Percentiles rank a stretch among this genome's conserved stretches.
Evolutionary conservation across 495 filamentous ascomycete genomes (phyloP).

Genomic region (Hypoxylon crocopeplum): DNA sequence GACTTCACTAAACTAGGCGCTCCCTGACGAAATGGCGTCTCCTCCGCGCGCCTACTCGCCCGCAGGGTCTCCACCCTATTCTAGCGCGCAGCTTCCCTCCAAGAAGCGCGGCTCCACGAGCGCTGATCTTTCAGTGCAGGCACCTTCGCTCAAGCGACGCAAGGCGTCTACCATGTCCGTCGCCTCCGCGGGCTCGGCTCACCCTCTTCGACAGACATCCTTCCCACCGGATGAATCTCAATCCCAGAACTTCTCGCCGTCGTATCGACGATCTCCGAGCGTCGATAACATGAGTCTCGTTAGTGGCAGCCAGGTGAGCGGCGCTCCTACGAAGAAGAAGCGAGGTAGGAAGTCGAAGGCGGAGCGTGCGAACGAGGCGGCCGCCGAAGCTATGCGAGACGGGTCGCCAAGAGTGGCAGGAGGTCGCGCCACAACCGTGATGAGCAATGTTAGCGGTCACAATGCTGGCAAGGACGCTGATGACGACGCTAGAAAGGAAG

Average conservation of each 20-base stretch:
- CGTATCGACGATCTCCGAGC: constrained; percentile 67
- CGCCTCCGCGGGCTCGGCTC: constrained; percentile 58
- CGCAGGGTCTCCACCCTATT: constrained; percentile 60
- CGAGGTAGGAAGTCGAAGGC: constrained; percentile 72
- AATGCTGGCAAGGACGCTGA: constrained; percentile 43
- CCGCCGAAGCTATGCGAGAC: constrained; percentile 43
- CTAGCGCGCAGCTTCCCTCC: constrained; percentile 56
- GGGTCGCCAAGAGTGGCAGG: constrained; percentile 54
- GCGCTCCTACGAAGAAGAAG: constrained; percentile 62
- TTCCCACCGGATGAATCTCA: constrained; percentile 71
- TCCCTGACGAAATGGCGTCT: constrained; percentile 62
- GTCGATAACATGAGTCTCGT: constrained; percentile 69
- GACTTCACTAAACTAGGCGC: constrained; percentile 18
- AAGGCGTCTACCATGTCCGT: constrained; percentile 66
- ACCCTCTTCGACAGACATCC: constrained; percentile 88
- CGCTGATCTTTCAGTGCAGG: constrained; percentile 46
- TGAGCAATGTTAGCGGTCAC: constrained; percentile 51
- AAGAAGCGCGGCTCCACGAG: constrained; percentile 66
- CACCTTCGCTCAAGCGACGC: constrained; percentile 64
- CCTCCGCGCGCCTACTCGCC: constrained; percentile 57
- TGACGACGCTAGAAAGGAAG: constrained; percentile 71
- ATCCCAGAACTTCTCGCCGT: constrained; percentile 46
- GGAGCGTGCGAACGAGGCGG: constrained; percentile 59
- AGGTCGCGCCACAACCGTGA: constrained; percentile 56
- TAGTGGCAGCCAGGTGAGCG: constrained; percentile 68